Conservation (phyloP, 192 early-diverging fungal species). For the Rhizoclosmatium sp. region DNA sequence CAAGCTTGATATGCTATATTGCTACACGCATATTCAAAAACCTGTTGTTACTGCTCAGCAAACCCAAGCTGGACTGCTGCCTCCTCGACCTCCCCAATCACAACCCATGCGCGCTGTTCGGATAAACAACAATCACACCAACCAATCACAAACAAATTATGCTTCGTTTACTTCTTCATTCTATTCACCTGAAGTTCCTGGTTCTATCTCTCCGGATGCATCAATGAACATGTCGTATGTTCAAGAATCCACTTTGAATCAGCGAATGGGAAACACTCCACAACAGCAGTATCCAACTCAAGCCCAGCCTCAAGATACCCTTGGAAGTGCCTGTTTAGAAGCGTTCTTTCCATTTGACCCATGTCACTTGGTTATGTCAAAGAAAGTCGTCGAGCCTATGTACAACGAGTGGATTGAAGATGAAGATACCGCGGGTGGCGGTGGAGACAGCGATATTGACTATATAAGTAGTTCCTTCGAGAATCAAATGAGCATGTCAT, state of each 20-base stretch:
- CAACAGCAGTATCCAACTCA: conserved; percentile 4
- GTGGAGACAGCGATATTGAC: conserved; percentile 39
- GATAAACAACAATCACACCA: background rate
- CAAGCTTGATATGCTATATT: conserved; percentile 84
- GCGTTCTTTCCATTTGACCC: conserved; percentile 97
- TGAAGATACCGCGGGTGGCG: conserved; percentile 59
- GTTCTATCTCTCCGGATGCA: background rate
- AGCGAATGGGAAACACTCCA: background rate
- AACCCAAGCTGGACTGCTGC: background rate
- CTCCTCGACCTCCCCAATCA: background rate
- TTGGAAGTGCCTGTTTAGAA: conserved; percentile 56
- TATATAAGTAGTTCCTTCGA: conserved; percentile 35
- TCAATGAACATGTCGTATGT: conserved; percentile 3
- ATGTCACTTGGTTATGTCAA: conserved; percentile 75
- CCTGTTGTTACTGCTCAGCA: background rate
- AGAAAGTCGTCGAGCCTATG: conserved; percentile 69
- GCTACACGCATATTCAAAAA: conserved; percentile 78
- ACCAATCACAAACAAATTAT: background rate
- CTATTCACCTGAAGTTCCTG: background rate
- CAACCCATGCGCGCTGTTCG: background rate
- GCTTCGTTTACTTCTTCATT: background rate
- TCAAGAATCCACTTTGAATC: conserved; percentile 1
- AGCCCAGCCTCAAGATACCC: conserved; percentile 35
- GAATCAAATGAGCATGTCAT: conserved; percentile 32
- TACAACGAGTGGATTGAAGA: conserved; percentile 85